Conservation (phyloP, 1,139 yeast species). For the Saccharomyces hybrid region DNA sequence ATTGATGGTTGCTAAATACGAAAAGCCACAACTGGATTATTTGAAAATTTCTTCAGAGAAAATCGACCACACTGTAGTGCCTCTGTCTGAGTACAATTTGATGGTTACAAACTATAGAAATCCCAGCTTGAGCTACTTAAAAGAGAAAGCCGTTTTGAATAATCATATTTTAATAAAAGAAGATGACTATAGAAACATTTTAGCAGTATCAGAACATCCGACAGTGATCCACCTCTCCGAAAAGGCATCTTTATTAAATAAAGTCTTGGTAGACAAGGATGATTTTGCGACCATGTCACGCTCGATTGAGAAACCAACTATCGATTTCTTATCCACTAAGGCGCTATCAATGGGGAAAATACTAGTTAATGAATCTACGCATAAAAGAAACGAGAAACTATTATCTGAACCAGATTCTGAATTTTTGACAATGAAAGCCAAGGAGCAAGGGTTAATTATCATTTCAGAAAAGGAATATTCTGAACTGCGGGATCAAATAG, state of each 20-base stretch:
- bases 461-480: background rate
- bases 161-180: conserved; percentile 6
- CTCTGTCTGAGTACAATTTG: conserved; percentile 10
- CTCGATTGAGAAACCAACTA: conserved; percentile 5
- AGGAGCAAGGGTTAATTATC: background rate
- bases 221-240: conserved; percentile 18
- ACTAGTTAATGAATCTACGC: conserved; percentile 5
- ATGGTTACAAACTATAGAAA: conserved; percentile 2
- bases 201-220: conserved; percentile 3
- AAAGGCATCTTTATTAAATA: conserved; percentile 15
- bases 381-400: background rate
- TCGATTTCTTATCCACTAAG: conserved; percentile 4
- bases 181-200: background rate
- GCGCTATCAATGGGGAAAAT: background rate
- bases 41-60: no score
- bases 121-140: conserved; percentile 5
- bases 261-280: conserved; percentile 1
- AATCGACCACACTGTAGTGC: conserved; percentile 27
- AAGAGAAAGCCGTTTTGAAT: conserved; percentile 29
- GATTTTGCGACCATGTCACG: conserved; percentile 1
- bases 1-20: no score
- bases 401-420: background rate
- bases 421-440: background rate
- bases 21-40: no score
- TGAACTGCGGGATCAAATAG: conserved; percentile 3